These are phyloP conservation scores for Ascocoryne sarcoides DNA, from an alignment of 2,329 filamentous ascomycete species.

Conservation along the genomic window DNA sequence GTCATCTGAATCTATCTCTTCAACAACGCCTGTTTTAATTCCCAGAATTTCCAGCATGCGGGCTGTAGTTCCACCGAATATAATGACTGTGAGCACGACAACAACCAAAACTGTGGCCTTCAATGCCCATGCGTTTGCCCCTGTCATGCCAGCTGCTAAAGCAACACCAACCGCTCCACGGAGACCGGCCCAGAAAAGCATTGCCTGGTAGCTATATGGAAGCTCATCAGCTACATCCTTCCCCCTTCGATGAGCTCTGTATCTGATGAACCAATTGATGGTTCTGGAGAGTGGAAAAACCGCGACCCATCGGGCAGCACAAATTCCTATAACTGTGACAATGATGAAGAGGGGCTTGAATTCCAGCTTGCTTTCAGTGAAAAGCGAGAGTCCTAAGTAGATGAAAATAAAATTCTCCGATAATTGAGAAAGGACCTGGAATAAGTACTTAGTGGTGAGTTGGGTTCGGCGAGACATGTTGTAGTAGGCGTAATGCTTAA, in stretches of 20 bases:
- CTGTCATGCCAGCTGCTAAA: conserved; percentile 77
- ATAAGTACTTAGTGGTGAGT: conserved; percentile 95
- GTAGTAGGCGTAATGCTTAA: conserved; percentile 99
- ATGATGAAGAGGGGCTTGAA: conserved; percentile 96
- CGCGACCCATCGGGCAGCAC: conserved; percentile 82
- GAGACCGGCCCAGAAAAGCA: conserved; percentile 98
- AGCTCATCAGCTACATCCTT: conserved; percentile 76
- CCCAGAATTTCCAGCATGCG: conserved; percentile 95
- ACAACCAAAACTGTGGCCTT: conserved; percentile 95
- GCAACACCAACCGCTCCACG: conserved; percentile 94
- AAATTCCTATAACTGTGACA: conserved; percentile 84
- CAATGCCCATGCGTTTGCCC: conserved; percentile 71
- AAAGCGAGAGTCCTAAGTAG: conserved; percentile 88
- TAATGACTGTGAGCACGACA: conserved; percentile 95
- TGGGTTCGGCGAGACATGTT: conserved; percentile 99
- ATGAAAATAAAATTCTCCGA: conserved; percentile 99
- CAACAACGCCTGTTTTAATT: conserved; percentile 93
- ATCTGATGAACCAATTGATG: conserved; percentile 90
- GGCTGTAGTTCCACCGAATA: conserved; percentile 94
- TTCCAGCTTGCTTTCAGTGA: conserved; percentile 78
- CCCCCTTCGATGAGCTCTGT: conserved; percentile 69
- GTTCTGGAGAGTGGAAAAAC: conserved; percentile 85
- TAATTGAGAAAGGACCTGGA: conserved; percentile 87
- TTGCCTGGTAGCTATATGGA: conserved; percentile 93
- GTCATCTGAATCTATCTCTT: conserved; percentile 95